phyloP scores from a whole-genome alignment of 2,329 filamentous ascomycete species.

The Venturia oleaginea region DNA sequence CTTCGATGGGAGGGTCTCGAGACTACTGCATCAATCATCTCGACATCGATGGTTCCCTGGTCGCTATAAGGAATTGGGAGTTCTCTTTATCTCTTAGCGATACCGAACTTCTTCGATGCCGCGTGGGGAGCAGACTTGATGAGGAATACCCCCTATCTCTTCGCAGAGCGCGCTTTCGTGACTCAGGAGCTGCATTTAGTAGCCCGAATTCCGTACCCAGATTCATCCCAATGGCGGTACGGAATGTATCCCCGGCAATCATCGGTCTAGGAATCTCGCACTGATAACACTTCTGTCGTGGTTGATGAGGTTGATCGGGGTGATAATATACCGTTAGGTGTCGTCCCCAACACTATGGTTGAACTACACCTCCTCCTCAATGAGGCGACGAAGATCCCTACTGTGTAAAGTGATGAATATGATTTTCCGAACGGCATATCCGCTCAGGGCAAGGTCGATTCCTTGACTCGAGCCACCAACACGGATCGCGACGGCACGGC shows the following conservation, averaged over 20 bases:
- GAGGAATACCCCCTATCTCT: no score
- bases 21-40: background rate
- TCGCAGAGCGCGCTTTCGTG: no score
- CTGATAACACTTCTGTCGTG: background rate
- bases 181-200: background rate
- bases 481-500: background rate
- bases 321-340: no score
- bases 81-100: background rate
- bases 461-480: background rate
- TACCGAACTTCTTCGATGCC: background rate
- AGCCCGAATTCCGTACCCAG: background rate
- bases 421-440: background rate
- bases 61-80: background rate
- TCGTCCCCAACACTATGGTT: background rate
- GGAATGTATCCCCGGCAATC: background rate
- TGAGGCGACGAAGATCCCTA: background rate
- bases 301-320: background rate
- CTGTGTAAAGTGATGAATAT: no score
- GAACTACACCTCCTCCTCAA: background rate
- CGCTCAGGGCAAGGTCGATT: background rate
- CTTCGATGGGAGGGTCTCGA: background rate
- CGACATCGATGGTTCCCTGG: background rate
- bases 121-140: background rate
- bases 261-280: no score
- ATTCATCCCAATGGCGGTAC: background rate